These are phyloP conservation scores for Paramecium tetraurelia DNA, from an alignment of 73 alveolate genomes.

Conservation along the genomic window DNA sequence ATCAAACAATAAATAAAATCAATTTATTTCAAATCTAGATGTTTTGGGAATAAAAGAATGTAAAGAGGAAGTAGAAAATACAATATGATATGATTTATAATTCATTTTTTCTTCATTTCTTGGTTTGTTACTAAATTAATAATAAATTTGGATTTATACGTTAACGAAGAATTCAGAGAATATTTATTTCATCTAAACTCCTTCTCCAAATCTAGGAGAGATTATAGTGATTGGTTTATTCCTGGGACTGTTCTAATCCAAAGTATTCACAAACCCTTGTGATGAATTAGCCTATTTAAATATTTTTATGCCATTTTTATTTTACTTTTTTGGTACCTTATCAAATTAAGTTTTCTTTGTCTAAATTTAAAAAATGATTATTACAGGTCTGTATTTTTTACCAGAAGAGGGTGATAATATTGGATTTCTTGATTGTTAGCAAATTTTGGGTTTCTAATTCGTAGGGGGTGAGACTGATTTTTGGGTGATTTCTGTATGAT, in stretches of 20 bases:
- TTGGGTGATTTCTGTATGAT: not conserved
- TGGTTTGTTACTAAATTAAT: not conserved
- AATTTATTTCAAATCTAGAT: not conserved
- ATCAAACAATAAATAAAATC: not conserved
- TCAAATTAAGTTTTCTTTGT: not conserved
- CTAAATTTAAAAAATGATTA: not conserved
- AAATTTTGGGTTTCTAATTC: not conserved
- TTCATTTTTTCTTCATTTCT: not conserved
- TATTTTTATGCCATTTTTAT: not conserved
- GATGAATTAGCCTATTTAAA: slow-evolving; percentile 11
- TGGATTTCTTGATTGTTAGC: not conserved
- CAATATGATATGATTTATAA: not conserved
- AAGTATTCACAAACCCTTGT: not conserved
- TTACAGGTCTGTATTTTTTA: not conserved
- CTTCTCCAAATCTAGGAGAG: not conserved
- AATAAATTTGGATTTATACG: not conserved
- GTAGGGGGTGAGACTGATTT: not conserved
- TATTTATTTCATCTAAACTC: not conserved
- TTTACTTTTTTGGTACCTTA: not conserved
- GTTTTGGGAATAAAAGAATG: not conserved
- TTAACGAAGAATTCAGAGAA: not conserved
- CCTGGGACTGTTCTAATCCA: not conserved
- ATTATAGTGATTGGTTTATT: not conserved
- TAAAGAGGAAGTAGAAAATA: not conserved
- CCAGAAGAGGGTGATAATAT: not conserved